Base-by-base conservation (phyloP, 345 rosid species). In the Eutrema yunnanense region DNA sequence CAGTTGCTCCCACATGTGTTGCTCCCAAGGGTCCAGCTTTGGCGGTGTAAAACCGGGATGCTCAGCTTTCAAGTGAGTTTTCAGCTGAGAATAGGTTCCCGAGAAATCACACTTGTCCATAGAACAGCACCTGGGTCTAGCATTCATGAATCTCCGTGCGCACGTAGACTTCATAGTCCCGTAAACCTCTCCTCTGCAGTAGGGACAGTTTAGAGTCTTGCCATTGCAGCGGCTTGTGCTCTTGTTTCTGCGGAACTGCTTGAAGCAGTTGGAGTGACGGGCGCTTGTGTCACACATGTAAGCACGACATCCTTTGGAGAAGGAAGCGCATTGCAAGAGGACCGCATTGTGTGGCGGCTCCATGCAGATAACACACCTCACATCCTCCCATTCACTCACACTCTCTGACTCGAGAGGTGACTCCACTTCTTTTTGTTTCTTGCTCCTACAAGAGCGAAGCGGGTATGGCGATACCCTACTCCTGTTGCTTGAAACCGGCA, bases 331-430 rank as follows among this genome's bases (percentile, higher is more conserved):
- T 6, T 50, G 73, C 61, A 91, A 62, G 37, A 89, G 86, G 16
- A 89, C 92, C 0, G 84, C 91, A 65, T 86, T 91, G 68, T 87
- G 96, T 1, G 97, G 96, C 6, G 85, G 86, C 67, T 91, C 97
- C 87, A 91, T 82, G 67, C 96, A 91, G 53, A 87, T 72, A 1
- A 89, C 84, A 70, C 97, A 91, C 74, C 82, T 75, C 6, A 76
- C 83, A 48, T 85, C 90, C 49, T 89, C 93, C 91, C 88, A 87
- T 65, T 83, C 86, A 58, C 81, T 81, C 6, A 62, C 77, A 71
- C 84, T 78, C 71, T 84, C 71, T 26, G 68, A 30, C 78, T 33
- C 83, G 4, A 63, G 40, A 6, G 71, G 67, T 49, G 73, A 57
- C 37, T 65, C 69, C 8, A 11, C 62, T 73, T 76, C 81, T 56